Base-by-base conservation (phyloP, 2,329 filamentous ascomycete species). In the Exserohilum turcica region DNA sequence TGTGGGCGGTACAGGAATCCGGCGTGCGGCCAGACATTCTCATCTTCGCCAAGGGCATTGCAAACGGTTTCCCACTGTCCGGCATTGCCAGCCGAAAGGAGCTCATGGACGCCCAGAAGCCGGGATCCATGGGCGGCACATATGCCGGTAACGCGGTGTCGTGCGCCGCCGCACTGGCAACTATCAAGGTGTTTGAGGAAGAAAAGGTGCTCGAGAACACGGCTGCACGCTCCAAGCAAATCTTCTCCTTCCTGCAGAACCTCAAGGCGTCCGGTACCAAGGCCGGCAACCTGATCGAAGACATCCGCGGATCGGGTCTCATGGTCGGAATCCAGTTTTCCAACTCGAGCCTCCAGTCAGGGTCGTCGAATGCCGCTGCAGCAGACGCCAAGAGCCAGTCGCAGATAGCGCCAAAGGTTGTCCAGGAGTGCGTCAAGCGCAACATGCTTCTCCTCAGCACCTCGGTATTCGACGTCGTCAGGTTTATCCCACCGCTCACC, bases 1-100 rank as follows among this genome's bases (percentile, higher is more conserved):
- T 78, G 72, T 78, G 77, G 52, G 76, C 75, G 5, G 62, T 77
- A 10, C 74, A 79, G 54, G 74, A 78, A 52, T 77, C 68, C 52
- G 70, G 67, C 19, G 75, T 79, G 15, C 65, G 74, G 15, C 77
- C 77, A 2, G 77, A 79, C 42, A 75, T 79, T 24, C 56, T 78
- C 36, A 64, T 78, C 52, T 77, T 79, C 63, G 74, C 66, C 27
- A 70, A 70, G 56, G 66, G 66, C 10, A 68, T 70, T 33, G 66
- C 66, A 2, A 70, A 70, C 28, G 66, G 66, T 8, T 70, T 70
- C 27, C 66, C 66, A 8, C 55, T 70, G 9, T 67, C 64, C 13
- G 66, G 66, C 1, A 70, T 70, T 19, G 66, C 66, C 8, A 67
- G 64, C 43, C 46, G 54, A 12, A 70, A 63, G 31, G 36, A 61